These are phyloP conservation scores for California macrophylla DNA, from an alignment of 441 rosid genomes.

Conservation along the genomic window DNA sequence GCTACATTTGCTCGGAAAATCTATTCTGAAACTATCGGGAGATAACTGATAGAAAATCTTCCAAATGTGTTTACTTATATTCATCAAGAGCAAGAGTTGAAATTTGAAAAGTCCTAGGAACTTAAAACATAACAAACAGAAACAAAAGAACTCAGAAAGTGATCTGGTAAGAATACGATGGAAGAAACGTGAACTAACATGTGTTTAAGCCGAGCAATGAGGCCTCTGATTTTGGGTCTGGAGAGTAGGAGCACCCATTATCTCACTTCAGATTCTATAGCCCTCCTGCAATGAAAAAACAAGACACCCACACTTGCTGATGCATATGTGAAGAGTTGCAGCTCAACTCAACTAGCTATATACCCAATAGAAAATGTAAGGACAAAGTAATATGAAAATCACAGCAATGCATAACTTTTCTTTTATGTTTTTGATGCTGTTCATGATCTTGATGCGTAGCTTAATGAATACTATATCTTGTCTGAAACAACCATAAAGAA, in stretches of 20 bases:
- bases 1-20: background rate
- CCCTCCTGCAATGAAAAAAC: constrained; percentile 33
- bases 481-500: constrained; percentile 35
- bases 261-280: constrained; percentile 22
- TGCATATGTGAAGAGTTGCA: constrained; percentile 26
- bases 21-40: background rate
- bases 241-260: constrained; percentile 27
- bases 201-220: constrained; percentile 11
- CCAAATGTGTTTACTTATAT: no score
- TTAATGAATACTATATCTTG: constrained; percentile 53
- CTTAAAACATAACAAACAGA: no score
- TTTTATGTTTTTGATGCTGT: constrained; percentile 23
- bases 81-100: no score
- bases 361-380: constrained; percentile 39
- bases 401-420: constrained; percentile 14
- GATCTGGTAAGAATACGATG: background rate
- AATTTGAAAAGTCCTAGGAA: no score
- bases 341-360: constrained; percentile 20
- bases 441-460: constrained; percentile 45
- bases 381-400: constrained; percentile 48
- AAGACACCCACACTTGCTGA: constrained; percentile 34
- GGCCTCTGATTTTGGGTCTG: constrained; percentile 27
- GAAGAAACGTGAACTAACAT: constrained; percentile 20
- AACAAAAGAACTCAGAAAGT: background rate
- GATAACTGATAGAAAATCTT: background rate